These are phyloP conservation scores for Juncus effusus DNA, from an alignment of 176 grass and related monocot genomes.

Conservation along the genomic window DNA sequence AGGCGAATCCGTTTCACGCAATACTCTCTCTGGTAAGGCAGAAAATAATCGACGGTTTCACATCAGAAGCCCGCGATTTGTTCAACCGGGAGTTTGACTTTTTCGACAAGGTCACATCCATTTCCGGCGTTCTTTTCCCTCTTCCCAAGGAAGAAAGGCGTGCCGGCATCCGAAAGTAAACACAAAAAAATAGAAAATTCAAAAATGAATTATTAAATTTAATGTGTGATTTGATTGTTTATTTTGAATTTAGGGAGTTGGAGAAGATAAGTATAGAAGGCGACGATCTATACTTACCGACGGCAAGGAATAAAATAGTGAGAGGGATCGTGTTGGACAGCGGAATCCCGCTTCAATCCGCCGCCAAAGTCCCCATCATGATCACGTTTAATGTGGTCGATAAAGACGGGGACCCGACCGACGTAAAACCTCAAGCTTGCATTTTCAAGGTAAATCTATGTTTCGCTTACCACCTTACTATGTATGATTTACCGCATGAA, in stretches of 20 bases:
- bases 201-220: constrained; percentile 22
- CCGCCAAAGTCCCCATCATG: constrained; percentile 99
- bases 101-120: constrained; percentile 94
- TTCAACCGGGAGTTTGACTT: constrained; percentile 85
- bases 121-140: constrained; percentile 95
- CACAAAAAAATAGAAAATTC: too few species aligned
- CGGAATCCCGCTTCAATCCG: constrained; percentile 96
- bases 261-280: constrained; percentile 87
- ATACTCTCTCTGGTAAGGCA: constrained; percentile 72
- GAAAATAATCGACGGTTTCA: constrained; percentile 89
- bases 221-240: constrained; percentile 8
- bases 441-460: constrained; percentile 81
- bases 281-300: constrained; percentile 93
- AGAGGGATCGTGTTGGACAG: constrained; percentile 90
- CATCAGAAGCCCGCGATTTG: constrained; percentile 67
- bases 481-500: constrained; percentile 1
- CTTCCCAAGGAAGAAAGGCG: constrained; percentile 92
- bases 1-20: constrained; percentile 69
- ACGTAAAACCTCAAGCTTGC: constrained; percentile 87
- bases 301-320: constrained; percentile 92
- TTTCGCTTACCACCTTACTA: not conserved
- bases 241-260: constrained; percentile 65
- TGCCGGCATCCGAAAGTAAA: constrained; percentile 85
- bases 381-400: constrained; percentile 97
- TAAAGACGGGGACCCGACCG: constrained; percentile 76